Base-by-base conservation (phyloP, 78 protist species). In the Dictyostelium purpureum region DNA sequence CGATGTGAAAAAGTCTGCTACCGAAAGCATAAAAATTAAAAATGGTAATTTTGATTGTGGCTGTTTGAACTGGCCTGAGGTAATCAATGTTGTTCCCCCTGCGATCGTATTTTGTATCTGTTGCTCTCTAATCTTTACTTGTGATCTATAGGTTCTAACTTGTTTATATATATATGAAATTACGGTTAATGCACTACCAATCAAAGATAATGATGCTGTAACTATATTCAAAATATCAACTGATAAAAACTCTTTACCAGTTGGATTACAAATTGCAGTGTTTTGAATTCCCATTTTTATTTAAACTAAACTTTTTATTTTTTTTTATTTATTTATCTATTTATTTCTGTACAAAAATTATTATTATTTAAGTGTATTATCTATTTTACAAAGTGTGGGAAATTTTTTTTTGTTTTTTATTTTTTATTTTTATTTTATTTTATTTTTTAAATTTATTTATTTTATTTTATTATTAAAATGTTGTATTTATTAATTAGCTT, bases 1-100 rank as follows among this genome's bases (percentile, higher is more conserved):
- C 43, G 91, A 70, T 73, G 91, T 85, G 3, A 85, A 43, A 38
- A 73, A 59, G 73, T 85, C 91, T n/a, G 91, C 56, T 12, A 85
- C 43, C 6, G 91, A 47, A n/a, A 85, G 26, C 57, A 85, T 51
- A 45, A 70, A 85, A 33, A 85, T 73, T 2, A 85, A 24, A 19
- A 31, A 21, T 40, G 91, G 91, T 42, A 85, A 38, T 57, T 80
- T 65, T 3, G 77, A 67, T n/a, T 51, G 14, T 19, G 77, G 79
- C 1, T 56, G 78, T 47, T 80, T 80, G 3, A 31, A 56, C 6
- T 24, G 5, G 4, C 47, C 59, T 6, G 11, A 26, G 2, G 66
- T 74, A 19, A 49, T 19, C 5, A 37, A 74, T 40, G 77, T 24
- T 42, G 77, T 42, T n/a, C 47, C 77, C n/a, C n/a, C 42, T 21